Base-by-base conservation (phyloP, 306 rosid genomes). In the Corylus avellana region DNA sequence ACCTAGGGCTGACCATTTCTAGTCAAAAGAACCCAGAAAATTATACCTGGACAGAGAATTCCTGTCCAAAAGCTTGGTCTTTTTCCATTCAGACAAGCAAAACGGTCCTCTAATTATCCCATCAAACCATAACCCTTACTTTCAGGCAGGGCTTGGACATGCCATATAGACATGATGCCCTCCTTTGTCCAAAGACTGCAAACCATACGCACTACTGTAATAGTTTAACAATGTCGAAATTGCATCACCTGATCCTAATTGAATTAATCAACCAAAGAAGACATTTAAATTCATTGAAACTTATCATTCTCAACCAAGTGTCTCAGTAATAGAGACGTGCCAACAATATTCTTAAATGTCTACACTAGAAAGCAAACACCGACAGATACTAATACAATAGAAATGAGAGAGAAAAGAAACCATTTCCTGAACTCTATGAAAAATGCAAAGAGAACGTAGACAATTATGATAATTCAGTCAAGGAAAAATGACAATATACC, bases 401-500 rank as follows among this genome's bases (percentile, higher is more conserved):
- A 25, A 59, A 59, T 59, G 66, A 59, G 66, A 59, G 12, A 16
- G 37, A 67, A 18, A 67, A 67, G 25, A 42, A 37, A 37, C 49
- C 16, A 6, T 67, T 42, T 18, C 10, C 12, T 8, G 18, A 50
- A 66, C 46, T 7, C 37, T 63, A 11, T 16, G 72, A 51, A 53
- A 44, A 29, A 44, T 1, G 10, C 53, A 72, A 77, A 66, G 49
- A 42, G 29, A 63, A 50, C 35, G 16, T 61, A 66, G 51, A 46
- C 17, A 75, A 62, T 54, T 18, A 70, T 5, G 50, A n/a, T 4
- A 67, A 56, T 57, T 12, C 27, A 67, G 32, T 57, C 37, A 84
- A 78, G 46, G 73, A 44, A 73, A 58, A 76, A 78, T 39, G 54
- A 67, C 57, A 74, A 62, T 48, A 79, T 88, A 92, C 98, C 97